Evolutionary conservation across 2,329 filamentous ascomycete species (phyloP).

Genomic region (Bipolaris cookei): DNA sequence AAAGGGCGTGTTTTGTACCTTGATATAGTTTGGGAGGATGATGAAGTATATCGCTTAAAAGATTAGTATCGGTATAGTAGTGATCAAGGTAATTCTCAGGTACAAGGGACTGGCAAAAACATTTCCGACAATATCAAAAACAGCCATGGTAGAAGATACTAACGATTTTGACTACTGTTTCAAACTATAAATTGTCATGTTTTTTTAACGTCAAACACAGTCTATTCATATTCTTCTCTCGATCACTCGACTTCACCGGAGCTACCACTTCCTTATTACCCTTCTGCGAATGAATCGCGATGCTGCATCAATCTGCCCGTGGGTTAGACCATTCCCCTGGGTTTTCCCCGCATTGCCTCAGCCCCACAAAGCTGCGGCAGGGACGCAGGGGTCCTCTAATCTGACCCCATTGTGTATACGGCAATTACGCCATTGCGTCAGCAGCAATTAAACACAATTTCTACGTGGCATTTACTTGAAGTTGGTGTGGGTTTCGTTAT

Average conservation of each 20-base stretch:
- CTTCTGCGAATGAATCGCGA: not conserved
- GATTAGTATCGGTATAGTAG: constrained; percentile 26
- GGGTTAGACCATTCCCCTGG: constrained; percentile 5
- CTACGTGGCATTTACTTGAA: no score
- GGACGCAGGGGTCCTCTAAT: not conserved
- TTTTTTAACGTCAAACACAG: not conserved
- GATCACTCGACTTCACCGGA: no score
- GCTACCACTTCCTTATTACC: not conserved
- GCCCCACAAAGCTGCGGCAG: constrained; percentile 9
- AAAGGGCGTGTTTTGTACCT: constrained; percentile 24
- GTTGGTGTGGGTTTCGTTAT: no score
- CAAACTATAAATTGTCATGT: not conserved
- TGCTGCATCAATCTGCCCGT: not conserved
- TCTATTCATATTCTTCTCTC: not conserved
- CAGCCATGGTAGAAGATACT: constrained; percentile 13
- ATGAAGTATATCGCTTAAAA: constrained; percentile 36
- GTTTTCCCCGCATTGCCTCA: constrained; percentile 15
- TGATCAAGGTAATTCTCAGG: constrained; percentile 20
- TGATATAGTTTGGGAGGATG: constrained; percentile 40
- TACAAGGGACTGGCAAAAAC: constrained; percentile 12
- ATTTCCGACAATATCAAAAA: constrained; percentile 10
- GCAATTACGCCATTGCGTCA: not conserved
- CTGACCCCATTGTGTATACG: no score
- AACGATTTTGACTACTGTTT: not conserved
- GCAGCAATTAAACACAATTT: not conserved